These are phyloP conservation scores for Verruconis gallopava DNA, from an alignment of 2,329 filamentous ascomycete species.

Conservation along the genomic window DNA sequence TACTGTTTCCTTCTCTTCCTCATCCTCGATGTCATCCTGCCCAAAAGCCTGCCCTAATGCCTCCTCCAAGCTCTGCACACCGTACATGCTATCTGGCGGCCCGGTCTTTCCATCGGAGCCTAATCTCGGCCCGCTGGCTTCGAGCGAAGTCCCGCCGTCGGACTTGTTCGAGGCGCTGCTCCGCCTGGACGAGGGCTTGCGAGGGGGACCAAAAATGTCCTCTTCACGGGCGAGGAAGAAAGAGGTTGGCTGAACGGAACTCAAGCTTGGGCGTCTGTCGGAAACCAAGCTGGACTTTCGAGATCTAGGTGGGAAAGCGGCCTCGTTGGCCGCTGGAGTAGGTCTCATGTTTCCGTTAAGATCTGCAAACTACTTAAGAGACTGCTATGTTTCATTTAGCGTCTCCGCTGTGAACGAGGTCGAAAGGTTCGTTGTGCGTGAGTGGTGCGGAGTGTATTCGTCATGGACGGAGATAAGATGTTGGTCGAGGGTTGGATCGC, in stretches of 20 bases:
- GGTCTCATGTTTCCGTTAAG: slow-evolving; percentile 1
- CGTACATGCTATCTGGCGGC: slow-evolving; percentile 36
- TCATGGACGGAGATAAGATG: not conserved
- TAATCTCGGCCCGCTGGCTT: too few species aligned
- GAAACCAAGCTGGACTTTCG: slow-evolving; percentile 27
- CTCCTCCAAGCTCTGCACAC: slow-evolving; percentile 45
- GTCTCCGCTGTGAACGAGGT: too few species aligned
- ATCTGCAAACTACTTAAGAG: not conserved
- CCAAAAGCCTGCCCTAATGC: slow-evolving; percentile 33
- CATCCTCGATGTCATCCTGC: slow-evolving; percentile 16
- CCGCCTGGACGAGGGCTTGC: too few species aligned
- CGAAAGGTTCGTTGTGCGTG: too few species aligned
- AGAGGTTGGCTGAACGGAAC: slow-evolving; percentile 25
- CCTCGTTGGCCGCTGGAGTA: slow-evolving; percentile 24
- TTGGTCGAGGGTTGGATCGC: too few species aligned
- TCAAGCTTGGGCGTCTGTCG: not conserved
- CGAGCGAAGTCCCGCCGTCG: too few species aligned
- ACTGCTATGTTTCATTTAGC: not conserved
- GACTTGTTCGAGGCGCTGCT: too few species aligned
- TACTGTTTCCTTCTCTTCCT: slow-evolving; percentile 16
- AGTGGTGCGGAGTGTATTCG: not conserved
- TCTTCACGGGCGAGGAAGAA: slow-evolving; percentile 47
- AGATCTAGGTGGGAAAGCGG: slow-evolving; percentile 22
- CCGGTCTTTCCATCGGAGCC: too few species aligned
- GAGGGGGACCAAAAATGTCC: too few species aligned